Evolutionary conservation across 2,329 filamentous ascomycete genomes (phyloP), one percentile per base, ranked within the genome.

Genomic region (Fusarium domesticum): DNA sequence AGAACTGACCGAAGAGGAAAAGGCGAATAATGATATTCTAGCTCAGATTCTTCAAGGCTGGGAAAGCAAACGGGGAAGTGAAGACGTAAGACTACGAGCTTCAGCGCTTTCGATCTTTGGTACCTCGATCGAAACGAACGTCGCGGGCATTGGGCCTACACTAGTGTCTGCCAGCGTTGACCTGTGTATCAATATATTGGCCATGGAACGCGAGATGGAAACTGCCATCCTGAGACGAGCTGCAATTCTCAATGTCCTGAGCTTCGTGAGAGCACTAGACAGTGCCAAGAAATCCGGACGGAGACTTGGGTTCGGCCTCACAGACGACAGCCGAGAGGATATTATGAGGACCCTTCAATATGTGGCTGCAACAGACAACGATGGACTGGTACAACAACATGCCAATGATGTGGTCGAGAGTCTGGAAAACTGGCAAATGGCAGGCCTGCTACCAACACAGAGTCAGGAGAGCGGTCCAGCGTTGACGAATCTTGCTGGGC

Each of bases 61-160:
- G 85, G 76, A 84, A 52, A 76, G 81, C 49, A 82, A 80, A 43
- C 69, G 75, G 14, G 84, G 83, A 1, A 75, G 75, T 46, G 85
- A 89, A 61, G 85, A 89, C 58, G 70, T 88, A 11, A 75, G 86
- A 4, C 77, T 90, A 53, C 79, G 86, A 1, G 70, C 84, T 12
- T 88, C 85, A 17, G 82, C 85, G 4, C 63, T 90, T 6, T 85
- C 83, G 5, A 75, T 89, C 36, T 70, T 89, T 34, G 77, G 78
- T 1, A 67, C 68, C 2, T 73, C 74, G 0, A 64, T 88, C 18
- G 83, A 88, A 60, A 77, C 73, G 2, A 83, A 82, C 51, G 67
- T 84, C 4, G 65, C 68, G 2, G 81, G 80, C 0, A 64, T 84
- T 18, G 77, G 78, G 1, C 61, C 79, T 1, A 62, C 67, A 6